These are phyloP conservation scores for Cyanidioschyzon merolae DNA, from an alignment of 23 red algal species.

Conservation along the genomic window DNA sequence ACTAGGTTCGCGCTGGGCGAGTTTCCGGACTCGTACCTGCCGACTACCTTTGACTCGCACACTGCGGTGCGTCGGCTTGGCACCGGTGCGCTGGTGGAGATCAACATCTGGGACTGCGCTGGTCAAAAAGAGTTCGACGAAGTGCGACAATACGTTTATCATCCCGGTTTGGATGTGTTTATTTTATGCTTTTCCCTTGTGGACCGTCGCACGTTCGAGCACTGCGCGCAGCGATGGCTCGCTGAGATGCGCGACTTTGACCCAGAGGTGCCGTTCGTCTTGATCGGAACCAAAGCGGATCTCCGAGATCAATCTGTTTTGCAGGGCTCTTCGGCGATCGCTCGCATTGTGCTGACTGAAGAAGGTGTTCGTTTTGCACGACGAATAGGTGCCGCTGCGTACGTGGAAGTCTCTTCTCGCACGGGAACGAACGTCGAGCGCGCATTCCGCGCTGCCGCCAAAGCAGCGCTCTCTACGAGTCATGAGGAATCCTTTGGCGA, in stretches of 20 bases:
- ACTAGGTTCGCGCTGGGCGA: slow-evolving; percentile 66
- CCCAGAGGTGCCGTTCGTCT: slow-evolving; percentile 52
- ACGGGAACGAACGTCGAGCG: slow-evolving; percentile 68
- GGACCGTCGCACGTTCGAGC: slow-evolving; percentile 49
- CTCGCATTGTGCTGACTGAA: not conserved
- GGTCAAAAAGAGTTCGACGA: slow-evolving; percentile 91
- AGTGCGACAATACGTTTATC: slow-evolving; percentile 69
- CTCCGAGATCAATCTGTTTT: slow-evolving; percentile 53
- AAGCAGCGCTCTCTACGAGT: not conserved
- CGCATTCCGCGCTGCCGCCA: slow-evolving; percentile 70
- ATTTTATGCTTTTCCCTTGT: slow-evolving; percentile 89
- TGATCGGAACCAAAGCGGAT: slow-evolving; percentile 88
- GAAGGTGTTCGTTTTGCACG: slow-evolving; percentile 58
- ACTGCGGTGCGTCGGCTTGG: slow-evolving; percentile 65
- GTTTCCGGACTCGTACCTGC: slow-evolving; percentile 83
- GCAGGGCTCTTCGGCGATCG: slow-evolving; percentile 24
- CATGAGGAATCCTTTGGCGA: not conserved
- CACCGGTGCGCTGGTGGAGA: slow-evolving; percentile 26
- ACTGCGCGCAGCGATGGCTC: slow-evolving; percentile 71
- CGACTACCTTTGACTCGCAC: slow-evolving; percentile 95
- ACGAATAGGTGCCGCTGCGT: slow-evolving; percentile 66
- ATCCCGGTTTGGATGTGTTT: slow-evolving; percentile 63
- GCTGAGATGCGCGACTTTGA: slow-evolving; percentile 57
- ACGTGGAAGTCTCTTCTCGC: slow-evolving; percentile 73
- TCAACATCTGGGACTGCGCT: slow-evolving; percentile 79